A percentile compares a stretch with the other conserved stretches of the same genome.
phyloP scores from a whole-genome alignment of 2,329 filamentous ascomycete genomes.

The Dothideomycetidae sp. region DNA sequence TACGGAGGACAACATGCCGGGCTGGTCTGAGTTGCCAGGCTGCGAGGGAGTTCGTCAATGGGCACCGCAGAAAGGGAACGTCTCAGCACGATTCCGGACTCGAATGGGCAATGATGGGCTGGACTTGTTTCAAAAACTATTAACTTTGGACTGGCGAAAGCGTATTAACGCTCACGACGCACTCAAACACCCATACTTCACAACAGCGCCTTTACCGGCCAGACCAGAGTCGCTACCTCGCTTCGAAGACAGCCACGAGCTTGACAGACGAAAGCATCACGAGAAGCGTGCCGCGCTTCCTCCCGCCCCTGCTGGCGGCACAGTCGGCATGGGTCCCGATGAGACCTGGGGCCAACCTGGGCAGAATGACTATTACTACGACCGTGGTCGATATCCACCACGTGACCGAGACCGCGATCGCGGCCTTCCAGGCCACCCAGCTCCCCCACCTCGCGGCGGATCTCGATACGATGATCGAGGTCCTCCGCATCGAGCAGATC shows the following conservation, averaged over 20 bases:
- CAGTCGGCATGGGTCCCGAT: constrained; percentile 59
- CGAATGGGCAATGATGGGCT: constrained; percentile 46
- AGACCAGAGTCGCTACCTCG: constrained; percentile 73
- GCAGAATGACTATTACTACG: constrained; percentile 14
- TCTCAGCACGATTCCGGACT: constrained; percentile 63
- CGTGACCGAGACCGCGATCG: constrained; percentile 18
- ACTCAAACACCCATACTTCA: constrained; percentile 83
- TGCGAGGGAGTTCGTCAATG: constrained; percentile 57
- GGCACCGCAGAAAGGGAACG: constrained; percentile 46
- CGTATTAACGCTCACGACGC: constrained; percentile 91
- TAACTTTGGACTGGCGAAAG: constrained; percentile 77
- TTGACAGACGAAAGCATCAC: constrained; percentile 85
- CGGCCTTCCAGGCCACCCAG: constrained; percentile 20
- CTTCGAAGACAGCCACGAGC: constrained; percentile 89
- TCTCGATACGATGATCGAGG: constrained; percentile 12
- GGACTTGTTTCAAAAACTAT: constrained; percentile 63
- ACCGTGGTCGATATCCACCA: constrained; percentile 15
- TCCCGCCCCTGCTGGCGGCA: constrained; percentile 81
- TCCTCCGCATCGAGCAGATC: constrained; percentile 2
- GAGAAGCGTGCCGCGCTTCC: constrained; percentile 72
- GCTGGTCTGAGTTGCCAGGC: constrained; percentile 70
- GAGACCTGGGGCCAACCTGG: constrained; percentile 29
- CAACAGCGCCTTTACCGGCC: constrained; percentile 60
- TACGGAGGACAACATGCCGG: constrained; percentile 82
- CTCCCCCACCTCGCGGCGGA: constrained; percentile 25